Percentiles rank a stretch among this genome's conserved stretches.
phyloP scores from a whole-genome alignment of 345 rosid species.

The Angophora floribunda region DNA sequence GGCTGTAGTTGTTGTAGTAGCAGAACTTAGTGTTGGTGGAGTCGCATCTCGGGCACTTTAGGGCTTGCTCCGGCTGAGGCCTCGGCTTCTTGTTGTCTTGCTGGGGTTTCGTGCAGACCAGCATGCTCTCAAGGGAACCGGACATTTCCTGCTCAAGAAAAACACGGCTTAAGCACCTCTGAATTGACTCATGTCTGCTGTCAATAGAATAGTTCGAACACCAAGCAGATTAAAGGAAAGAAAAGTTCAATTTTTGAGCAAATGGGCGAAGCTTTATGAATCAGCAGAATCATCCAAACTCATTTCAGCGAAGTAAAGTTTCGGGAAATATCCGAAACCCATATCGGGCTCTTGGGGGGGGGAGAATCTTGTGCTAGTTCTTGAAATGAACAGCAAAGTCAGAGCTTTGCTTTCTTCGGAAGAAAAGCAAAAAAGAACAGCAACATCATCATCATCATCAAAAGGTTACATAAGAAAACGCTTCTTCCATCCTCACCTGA shows the following conservation, averaged over 20 bases:
- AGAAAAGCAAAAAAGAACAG: neutral
- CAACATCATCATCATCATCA: neutral
- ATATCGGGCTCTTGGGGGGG: neutral
- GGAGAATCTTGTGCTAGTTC: neutral
- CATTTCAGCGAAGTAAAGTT: neutral
- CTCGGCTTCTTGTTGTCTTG: slow-evolving; percentile 39
- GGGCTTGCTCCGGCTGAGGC: slow-evolving; percentile 57
- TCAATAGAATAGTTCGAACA: neutral
- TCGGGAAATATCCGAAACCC: neutral
- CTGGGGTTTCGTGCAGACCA: slow-evolving; percentile 42
- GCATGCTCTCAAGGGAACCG: slow-evolving; percentile 54
- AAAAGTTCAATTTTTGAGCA: neutral
- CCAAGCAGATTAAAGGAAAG: neutral
- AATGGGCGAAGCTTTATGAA: neutral
- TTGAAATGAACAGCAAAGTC: neutral
- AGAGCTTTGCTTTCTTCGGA: neutral
- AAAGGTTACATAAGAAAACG: neutral
- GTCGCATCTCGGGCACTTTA: slow-evolving; percentile 68
- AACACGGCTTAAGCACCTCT: neutral
- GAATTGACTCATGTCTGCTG: neutral
- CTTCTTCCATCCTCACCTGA: neutral
- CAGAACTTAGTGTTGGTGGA: slow-evolving; percentile 84
- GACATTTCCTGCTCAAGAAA: slow-evolving; percentile 35
- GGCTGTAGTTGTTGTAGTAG: slow-evolving; percentile 89
- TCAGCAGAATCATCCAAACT: neutral